Conservation (phyloP, 176 grass and related monocot species). For the Paspalum notatum region DNA sequence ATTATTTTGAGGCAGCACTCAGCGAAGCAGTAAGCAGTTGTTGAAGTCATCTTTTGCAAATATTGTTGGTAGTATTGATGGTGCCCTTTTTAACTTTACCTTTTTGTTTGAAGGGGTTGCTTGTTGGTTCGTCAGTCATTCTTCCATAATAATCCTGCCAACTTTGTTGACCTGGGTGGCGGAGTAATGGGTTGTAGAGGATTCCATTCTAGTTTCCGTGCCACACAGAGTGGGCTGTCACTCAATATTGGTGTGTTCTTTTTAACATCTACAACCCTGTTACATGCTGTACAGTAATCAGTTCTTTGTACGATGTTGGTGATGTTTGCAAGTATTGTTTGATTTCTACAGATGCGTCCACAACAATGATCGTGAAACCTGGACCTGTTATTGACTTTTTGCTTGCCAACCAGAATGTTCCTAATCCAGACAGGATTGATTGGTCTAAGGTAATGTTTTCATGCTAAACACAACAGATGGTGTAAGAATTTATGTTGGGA, state of each 20-base stretch:
- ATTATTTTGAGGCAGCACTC: constrained; percentile 91
- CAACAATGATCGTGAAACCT: constrained; percentile 94
- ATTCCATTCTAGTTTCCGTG: constrained; percentile 89
- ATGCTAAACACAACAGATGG: not conserved
- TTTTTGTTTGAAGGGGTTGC: constrained; percentile 71
- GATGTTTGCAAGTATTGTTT: constrained; percentile 13
- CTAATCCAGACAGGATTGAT: constrained; percentile 62
- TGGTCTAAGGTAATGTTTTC: constrained; percentile 63
- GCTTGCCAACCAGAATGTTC: constrained; percentile 71
- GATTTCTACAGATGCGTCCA: constrained; percentile 75
- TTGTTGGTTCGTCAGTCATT: constrained; percentile 84
- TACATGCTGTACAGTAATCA: not conserved
- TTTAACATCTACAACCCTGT: not conserved
- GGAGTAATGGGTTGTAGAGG: constrained; percentile 86
- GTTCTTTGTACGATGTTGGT: not conserved
- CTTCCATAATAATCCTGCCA: constrained; percentile 76
- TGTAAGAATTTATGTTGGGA: not conserved
- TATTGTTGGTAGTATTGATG: not conserved
- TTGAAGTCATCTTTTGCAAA: not conserved
- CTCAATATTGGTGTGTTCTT: constrained; percentile 74
- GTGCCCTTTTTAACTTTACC: not conserved
- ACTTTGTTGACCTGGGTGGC: constrained; percentile 81
- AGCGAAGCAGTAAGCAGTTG: constrained; percentile 61
- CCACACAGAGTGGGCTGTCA: constrained; percentile 82
- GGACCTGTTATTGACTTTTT: constrained; percentile 87